A percentile compares a stretch with the other conserved stretches of the same genome.
These are phyloP conservation scores for Ricinus communis DNA, from an alignment of 345 rosid species.

Conservation along the genomic window DNA sequence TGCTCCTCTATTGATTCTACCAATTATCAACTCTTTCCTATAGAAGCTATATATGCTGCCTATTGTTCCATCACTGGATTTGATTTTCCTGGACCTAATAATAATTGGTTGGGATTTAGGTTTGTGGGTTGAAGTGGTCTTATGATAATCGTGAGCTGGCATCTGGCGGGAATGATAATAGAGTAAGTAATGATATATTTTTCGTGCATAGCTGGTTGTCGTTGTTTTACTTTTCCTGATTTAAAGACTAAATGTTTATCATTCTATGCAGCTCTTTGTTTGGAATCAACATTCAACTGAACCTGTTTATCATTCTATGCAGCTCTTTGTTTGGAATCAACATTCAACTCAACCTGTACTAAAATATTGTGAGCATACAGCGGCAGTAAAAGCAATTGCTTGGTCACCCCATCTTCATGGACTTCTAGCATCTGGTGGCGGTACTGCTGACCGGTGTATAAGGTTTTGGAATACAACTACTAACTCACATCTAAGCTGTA, in stretches of 20 bases:
- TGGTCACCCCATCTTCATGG: conserved; percentile 99
- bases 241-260: conserved; percentile 18
- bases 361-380: conserved; percentile 90
- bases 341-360: conserved; percentile 88
- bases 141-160: conserved; percentile 95
- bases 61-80: conserved; percentile 3
- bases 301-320: conserved; percentile 47
- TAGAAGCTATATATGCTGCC: conserved; percentile 5
- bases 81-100: conserved; percentile 15
- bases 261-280: conserved; percentile 73
- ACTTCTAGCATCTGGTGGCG: conserved; percentile 98
- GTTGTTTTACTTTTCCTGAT: conserved; percentile 2
- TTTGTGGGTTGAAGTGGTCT: conserved; percentile 99
- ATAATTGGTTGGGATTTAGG: conserved; percentile 38
- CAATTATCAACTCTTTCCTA: not conserved
- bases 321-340: conserved; percentile 99
- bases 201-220: not conserved
- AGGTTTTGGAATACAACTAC: conserved; percentile 99
- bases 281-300: conserved; percentile 98
- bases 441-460: conserved; percentile 94
- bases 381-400: conserved; percentile 99
- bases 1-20: conserved; percentile 5
- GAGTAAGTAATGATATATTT: conserved; percentile 42
- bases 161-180: conserved; percentile 97
- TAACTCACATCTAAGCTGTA: conserved; percentile 77